Base-by-base conservation (phyloP, 345 rosid species). In the Ceriops tagal region DNA sequence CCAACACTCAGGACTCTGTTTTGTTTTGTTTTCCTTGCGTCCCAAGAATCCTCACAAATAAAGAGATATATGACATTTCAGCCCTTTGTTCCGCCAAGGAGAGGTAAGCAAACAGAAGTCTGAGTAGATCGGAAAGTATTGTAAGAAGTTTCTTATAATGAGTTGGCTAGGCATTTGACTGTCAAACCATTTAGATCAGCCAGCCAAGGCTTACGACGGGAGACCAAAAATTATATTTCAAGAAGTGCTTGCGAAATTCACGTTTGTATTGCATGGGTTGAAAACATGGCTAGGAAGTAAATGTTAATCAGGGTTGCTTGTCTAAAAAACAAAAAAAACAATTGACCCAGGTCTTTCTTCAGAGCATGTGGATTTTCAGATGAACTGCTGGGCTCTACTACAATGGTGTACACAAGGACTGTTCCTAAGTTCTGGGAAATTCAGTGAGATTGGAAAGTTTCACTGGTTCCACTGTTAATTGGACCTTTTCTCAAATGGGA, bases 331-430 rank as follows among this genome's bases (percentile, higher is more conserved):
- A 24, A 24, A 24, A 24, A 24, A 24, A 24, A 24, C 26, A 24
- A 24, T 64, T 74, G 52, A 58, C 26, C 55, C 76, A 93, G 97
- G 85, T 72, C 83, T 59, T 92, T 95, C 86, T 95, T 95, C 69
- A 65, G 83, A 78, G 89, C 95, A 1, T 91, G 96, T 77, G 97
- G 96, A 64, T 93, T 91, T 84, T 86, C 85, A 70, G 89, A 84
- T 68, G 99, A 95, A 77, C 72, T 86, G 22, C 77, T 91, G 83
- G 85, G 92, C 66, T 88, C 97, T 47, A 88, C 91, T 8, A 88
- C 96, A 1, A 93, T 91, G 97, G 87, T 91, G 88, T 84, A 88
- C 75, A 66, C 91, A 9, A 87, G 80, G 79, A 77, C 69, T 20
- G 71, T 43, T 53, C 74, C 92, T 5, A 1, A 53, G 63, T 67